Evolutionary conservation across 768 basidiomycete genomes (phyloP), one percentile per base, ranked within the genome.

Genomic region (Pleurotus djamor): DNA sequence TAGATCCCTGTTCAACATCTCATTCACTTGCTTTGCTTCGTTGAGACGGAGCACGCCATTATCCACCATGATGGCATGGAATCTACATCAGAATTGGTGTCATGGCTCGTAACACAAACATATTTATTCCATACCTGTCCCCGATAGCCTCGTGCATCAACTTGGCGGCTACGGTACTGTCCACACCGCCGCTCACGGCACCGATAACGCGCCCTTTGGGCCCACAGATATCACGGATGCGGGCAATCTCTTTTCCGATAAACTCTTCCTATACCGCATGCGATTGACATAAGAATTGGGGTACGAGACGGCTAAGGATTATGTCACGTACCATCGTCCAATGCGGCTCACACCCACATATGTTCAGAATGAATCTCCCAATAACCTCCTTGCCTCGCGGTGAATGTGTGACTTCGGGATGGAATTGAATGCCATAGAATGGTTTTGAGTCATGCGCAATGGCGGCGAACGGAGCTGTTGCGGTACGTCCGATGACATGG

Each of bases 101-200:
- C 50, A 58, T 58, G 34, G 28, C 59, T 54, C 44, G 54, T 33
- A 17, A 50, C 4, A 28, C 3, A 1, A 12, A 16, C 47, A 21
- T n/a, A 47, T 33, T 5, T 32, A 51, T 13, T 43, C 64, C 78
- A 45, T 68, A 92, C 94, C 96, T 84, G 71, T 98, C 94, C 33
- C 97, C 97, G 66, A 99, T 98, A 32, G 97, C 97, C 77, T 98
- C 96, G 65, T 98, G 96, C 97, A 99, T 99, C 61, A 99, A 82
- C 74, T 98, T 98, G 45, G 97, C 97, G 4, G 97, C 97, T 13
- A 99, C 97, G 0, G 95, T 95, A 64, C 94, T 96, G 71, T 98
- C 97, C 50, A 99, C 97, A 51, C 97, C 97, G 32, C 97, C 97
- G 61, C 90, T 92, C 52, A 98, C 96, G 12, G 97, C 97, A 55